Evolutionary conservation across 192 early-diverging fungal genomes (phyloP).

Genomic region (Backusella macrospora): DNA sequence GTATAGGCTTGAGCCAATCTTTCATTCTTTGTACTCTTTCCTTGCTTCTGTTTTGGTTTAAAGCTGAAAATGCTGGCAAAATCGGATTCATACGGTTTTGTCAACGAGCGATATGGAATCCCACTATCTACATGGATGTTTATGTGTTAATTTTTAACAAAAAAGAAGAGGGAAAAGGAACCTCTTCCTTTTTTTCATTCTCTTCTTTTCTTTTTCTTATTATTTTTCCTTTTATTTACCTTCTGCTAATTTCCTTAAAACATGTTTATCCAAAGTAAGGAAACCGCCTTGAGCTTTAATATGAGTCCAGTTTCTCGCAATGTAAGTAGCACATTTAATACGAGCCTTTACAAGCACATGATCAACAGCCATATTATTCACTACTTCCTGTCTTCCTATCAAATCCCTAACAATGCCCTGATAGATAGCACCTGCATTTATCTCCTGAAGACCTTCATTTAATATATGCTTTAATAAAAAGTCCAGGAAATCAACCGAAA

Average conservation of each 20-base stretch:
- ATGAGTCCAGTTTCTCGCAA: conserved; percentile 16
- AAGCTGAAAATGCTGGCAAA: conserved; percentile 34
- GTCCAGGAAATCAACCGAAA: conserved; percentile 42
- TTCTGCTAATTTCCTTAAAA: conserved; percentile 26
- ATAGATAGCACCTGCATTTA: conserved; percentile 36
- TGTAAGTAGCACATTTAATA: conserved; percentile 25
- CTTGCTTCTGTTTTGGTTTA: conserved; percentile 21
- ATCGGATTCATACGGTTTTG: conserved; percentile 31
- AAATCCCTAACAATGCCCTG: conserved; percentile 42
- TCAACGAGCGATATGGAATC: conserved; percentile 29
- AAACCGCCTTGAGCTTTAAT: conserved; percentile 33
- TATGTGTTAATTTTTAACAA: not conserved
- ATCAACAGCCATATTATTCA: conserved; percentile 41
- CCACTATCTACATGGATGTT: conserved; percentile 25
- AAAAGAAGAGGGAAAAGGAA: not conserved
- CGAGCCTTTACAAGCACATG: conserved; percentile 30
- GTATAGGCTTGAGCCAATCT: conserved; percentile 6
- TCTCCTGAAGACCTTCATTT: conserved; percentile 30
- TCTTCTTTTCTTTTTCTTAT: not conserved
- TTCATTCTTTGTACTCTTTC: not conserved
- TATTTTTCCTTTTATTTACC: conserved; percentile 16
- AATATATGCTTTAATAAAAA: conserved; percentile 33
- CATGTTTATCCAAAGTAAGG: conserved; percentile 28
- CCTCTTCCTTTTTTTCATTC: not conserved
- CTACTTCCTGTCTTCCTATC: conserved; percentile 37